Conservation (phyloP, 2,329 filamentous ascomycete genomes). For the Lecanicillium sp. region DNA sequence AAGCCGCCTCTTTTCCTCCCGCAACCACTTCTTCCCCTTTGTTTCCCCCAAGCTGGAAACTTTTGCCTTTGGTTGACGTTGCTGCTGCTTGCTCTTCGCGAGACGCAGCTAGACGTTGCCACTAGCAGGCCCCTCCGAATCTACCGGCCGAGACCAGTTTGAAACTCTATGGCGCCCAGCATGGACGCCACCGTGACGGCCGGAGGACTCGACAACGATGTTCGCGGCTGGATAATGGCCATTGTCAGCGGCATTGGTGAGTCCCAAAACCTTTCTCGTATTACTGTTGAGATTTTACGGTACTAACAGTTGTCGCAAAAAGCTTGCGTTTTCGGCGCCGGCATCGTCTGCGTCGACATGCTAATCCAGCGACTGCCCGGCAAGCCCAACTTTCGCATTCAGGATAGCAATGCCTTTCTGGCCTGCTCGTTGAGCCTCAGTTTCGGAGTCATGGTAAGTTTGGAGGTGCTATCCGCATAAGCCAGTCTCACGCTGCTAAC, state of each 20-base stretch:
- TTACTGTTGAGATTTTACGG: slow-evolving; percentile 7
- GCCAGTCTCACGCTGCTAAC: background rate
- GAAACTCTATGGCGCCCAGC: too few relatives aligned
- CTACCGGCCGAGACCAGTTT: too few relatives aligned
- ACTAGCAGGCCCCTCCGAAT: too few relatives aligned
- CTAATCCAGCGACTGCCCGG: slow-evolving; percentile 65
- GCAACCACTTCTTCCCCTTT: too few relatives aligned
- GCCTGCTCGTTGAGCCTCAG: slow-evolving; percentile 84
- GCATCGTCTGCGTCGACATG: slow-evolving; percentile 80
- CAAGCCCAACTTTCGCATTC: slow-evolving; percentile 72
- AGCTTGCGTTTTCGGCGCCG: slow-evolving; percentile 66
- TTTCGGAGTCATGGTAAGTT: slow-evolving; percentile 86
- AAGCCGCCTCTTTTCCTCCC: too few relatives aligned
- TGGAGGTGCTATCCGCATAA: background rate
- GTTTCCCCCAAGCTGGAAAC: too few relatives aligned
- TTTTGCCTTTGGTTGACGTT: too few relatives aligned
- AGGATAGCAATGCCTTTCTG: slow-evolving; percentile 82
- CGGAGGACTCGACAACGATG: slow-evolving; percentile 60
- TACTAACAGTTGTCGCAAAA: slow-evolving; percentile 11
- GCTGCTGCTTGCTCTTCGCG: too few relatives aligned
- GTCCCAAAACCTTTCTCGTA: slow-evolving; percentile 20
- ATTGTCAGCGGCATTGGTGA: slow-evolving; percentile 67
- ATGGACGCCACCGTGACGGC: too few relatives aligned
- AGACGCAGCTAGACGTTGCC: too few relatives aligned
- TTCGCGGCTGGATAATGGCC: slow-evolving; percentile 87